A percentile compares a stretch with the other conserved stretches of the same genome.
Evolutionary conservation across 2,329 filamentous ascomycete species (phyloP).

Genomic region (Macroventuria anomochaeta): DNA sequence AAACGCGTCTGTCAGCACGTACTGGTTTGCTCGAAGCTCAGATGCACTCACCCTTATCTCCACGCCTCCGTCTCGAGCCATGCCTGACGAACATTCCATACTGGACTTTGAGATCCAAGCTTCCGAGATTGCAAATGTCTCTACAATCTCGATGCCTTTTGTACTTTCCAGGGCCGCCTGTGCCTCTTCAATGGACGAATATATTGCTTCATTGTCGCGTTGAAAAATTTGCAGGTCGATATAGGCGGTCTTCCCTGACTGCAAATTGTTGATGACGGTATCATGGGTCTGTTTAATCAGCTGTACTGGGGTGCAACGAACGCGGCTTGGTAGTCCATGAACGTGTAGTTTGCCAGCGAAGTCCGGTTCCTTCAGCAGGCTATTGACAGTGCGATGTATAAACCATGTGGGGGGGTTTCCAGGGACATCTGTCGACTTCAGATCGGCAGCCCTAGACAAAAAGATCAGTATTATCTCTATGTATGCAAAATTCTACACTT

Average conservation of each 20-base stretch:
- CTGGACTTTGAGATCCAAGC: constrained; percentile 28
- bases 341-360: constrained; percentile 25
- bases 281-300: constrained; percentile 28
- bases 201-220: constrained; percentile 24
- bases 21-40: not conserved
- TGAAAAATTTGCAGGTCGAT: constrained; percentile 30
- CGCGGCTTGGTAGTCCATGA: constrained; percentile 13
- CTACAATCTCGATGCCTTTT: constrained; percentile 20
- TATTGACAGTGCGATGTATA: constrained; percentile 21
- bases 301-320: constrained; percentile 35
- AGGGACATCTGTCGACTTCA: constrained; percentile 26
- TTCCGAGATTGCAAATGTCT: constrained; percentile 33
- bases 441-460: constrained; percentile 18
- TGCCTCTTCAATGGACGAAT: constrained; percentile 23
- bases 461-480: constrained; percentile 1
- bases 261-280: constrained; percentile 23
- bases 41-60: constrained; percentile 30
- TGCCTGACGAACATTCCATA: constrained; percentile 18
- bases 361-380: constrained; percentile 11
- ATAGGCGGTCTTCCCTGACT: constrained; percentile 28
- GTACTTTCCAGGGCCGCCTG: constrained; percentile 18
- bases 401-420: constrained; percentile 37
- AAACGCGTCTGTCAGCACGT: not conserved
- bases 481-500: constrained; percentile 4
- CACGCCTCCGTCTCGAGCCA: constrained; percentile 27